A percentile compares a stretch with the other conserved stretches of the same genome.
Conservation (phyloP, 345 rosid species). For the Gossypium anomalum region DNA sequence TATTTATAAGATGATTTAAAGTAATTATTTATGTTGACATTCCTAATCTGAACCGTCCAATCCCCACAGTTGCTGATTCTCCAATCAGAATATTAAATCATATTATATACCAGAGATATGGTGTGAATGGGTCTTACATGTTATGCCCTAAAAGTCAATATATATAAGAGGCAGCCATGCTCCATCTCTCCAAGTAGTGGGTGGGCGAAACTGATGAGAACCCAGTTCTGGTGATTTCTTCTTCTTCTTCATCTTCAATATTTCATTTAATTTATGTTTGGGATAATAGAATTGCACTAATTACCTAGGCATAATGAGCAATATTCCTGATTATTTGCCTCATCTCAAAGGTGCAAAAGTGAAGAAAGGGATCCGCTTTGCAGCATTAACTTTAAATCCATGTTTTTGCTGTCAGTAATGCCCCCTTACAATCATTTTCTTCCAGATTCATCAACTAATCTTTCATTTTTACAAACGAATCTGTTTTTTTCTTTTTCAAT, state of each 20-base stretch:
- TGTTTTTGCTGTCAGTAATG: constrained; percentile 13
- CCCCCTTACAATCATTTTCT: not conserved
- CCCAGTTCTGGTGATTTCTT: not conserved
- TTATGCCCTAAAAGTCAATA: not conserved
- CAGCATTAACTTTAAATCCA: constrained; percentile 1
- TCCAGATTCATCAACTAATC: no score
- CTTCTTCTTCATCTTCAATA: not conserved
- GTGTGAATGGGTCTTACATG: not conserved
- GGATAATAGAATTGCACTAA: not conserved
- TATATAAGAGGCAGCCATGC: not conserved
- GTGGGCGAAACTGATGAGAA: not conserved
- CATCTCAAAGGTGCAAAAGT: not conserved
- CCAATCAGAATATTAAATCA: not conserved
- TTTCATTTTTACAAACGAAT: no score
- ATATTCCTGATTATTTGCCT: constrained; percentile 11
- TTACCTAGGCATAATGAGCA: constrained; percentile 7
- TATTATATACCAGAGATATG: not conserved
- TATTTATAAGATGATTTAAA: no score
- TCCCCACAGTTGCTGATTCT: no score
- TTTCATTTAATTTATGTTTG: not conserved
- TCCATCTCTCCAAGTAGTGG: not conserved
- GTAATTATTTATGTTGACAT: no score
- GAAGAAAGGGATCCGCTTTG: constrained; percentile 21
- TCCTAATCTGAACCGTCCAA: not conserved
- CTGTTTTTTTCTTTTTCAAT: no score